Conservation (phyloP, 2,329 filamentous ascomycete genomes). For the Neopestalotiopsis rosae region DNA sequence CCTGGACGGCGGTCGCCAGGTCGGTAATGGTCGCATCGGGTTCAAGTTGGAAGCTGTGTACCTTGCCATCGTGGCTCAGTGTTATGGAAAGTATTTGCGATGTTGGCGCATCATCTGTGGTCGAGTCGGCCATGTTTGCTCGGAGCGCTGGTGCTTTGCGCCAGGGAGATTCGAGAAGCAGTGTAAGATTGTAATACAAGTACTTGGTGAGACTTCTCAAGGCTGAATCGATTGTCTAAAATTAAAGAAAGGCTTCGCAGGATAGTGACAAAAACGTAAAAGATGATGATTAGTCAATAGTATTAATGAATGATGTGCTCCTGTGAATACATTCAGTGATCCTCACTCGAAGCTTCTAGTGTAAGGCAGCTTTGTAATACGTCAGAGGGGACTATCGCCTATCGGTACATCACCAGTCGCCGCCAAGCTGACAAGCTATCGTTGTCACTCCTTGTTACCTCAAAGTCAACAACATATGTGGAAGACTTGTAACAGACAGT, state of each 20-base stretch:
- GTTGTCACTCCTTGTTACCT: background rate
- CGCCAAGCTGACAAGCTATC: background rate
- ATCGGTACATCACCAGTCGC: background rate
- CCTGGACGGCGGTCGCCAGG: slow-evolving; percentile 63
- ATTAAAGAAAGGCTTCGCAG: slow-evolving; percentile 15
- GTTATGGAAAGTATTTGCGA: slow-evolving; percentile 45
- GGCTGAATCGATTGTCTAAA: background rate
- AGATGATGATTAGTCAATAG: background rate
- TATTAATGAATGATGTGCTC: background rate
- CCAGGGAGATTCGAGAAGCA: background rate
- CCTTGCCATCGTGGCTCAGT: slow-evolving; percentile 52
- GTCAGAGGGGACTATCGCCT: slow-evolving; percentile 27
- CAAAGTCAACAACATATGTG: background rate
- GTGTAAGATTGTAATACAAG: background rate
- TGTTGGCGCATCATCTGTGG: slow-evolving; percentile 18
- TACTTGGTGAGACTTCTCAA: background rate
- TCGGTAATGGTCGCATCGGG: slow-evolving; percentile 57
- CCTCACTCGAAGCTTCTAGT: slow-evolving; percentile 18
- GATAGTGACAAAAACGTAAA: background rate
- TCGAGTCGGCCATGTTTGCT: slow-evolving; percentile 25
- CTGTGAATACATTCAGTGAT: slow-evolving; percentile 14
- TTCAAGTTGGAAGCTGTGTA: slow-evolving; percentile 50
- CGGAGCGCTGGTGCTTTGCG: background rate
- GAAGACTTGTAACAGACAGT: background rate
- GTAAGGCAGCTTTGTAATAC: slow-evolving; percentile 48